These are phyloP conservation scores for Cladosporium velox DNA, from an alignment of 2,329 filamentous ascomycete species.

Conservation along the genomic window DNA sequence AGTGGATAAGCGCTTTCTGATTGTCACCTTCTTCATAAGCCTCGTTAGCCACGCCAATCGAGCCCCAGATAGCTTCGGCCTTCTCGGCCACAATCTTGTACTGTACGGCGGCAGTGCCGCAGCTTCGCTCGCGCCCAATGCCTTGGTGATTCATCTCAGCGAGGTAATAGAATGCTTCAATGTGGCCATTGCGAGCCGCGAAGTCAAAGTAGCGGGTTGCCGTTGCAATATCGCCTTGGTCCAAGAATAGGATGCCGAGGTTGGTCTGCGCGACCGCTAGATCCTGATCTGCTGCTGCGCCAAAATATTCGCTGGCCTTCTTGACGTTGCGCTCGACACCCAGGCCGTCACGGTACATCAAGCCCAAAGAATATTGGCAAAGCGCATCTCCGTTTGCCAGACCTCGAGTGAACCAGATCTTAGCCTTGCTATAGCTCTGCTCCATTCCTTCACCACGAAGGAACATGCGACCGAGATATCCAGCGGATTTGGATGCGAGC, in stretches of 20 bases:
- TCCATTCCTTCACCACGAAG: constrained; percentile 81
- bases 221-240: constrained; percentile 79
- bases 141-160: constrained; percentile 83
- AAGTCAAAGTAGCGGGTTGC: constrained; percentile 87
- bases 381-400: constrained; percentile 74
- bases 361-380: constrained; percentile 79
- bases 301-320: constrained; percentile 74
- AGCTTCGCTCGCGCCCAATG: constrained; percentile 76
- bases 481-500: constrained; percentile 78
- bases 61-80: constrained; percentile 80
- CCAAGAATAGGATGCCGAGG: constrained; percentile 79
- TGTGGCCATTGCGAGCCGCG: constrained; percentile 76
- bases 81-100: constrained; percentile 90
- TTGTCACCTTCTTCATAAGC: constrained; percentile 78
- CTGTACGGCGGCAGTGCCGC: constrained; percentile 73
- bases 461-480: constrained; percentile 86
- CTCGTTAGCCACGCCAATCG: constrained; percentile 79
- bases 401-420: constrained; percentile 81
- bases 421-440: constrained; percentile 75
- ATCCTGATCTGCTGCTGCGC: constrained; percentile 78
- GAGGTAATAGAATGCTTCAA: constrained; percentile 90
- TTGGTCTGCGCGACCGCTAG: constrained; percentile 78
- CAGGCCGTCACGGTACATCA: constrained; percentile 80
- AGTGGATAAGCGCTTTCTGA: constrained; percentile 76
- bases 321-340: constrained; percentile 70